Base-by-base conservation (phyloP, 768 basidiomycete species). In the Tylopilus subfusipes region DNA sequence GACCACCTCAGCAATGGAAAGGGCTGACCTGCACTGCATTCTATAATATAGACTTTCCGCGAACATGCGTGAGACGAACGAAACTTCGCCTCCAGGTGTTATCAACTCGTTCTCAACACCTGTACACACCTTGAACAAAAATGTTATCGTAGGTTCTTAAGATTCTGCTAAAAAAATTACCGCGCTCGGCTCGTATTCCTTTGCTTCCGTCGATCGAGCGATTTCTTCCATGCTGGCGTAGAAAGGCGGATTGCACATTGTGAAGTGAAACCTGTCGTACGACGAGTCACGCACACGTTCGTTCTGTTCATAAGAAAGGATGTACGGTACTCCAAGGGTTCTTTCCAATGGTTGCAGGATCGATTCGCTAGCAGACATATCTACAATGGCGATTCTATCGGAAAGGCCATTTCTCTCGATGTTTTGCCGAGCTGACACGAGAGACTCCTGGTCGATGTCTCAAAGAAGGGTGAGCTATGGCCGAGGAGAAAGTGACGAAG, bases 181-280 rank as follows among this genome's bases (percentile, higher is more conserved):
- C 2, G 90, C 88, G 60, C 76, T 84, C 0, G 96, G 88, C 7
- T 72, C 74, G 14, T 75, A 68, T 44, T 82, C 81, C 62, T 98
- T 98, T 7, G 73, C 72, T 19, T 78, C 78, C 0, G 83, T 81
- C 2, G 83, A 84, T 3, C 69, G 64, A 0, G 63, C 58, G 9
- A 93, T 78, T 54, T 98, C 96, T 29, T 84, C 82, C 1, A 68
- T 64, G 53, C 84, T 89, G n/a, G 75, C 67, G 65, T 97, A 98
- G 70, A 99, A 99, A 0, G 96, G 96, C 0, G 96, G 96, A 68
- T 98, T 99, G 72, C 95, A 98, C 84, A 98, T 92, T 0, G 85
- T 83, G 59, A 96, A 93, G 53, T 88, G 82, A 62, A 85, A 83
- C 4, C 81, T 84, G 49, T 12, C 12, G 11, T 22, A 19, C 1